Base-by-base conservation (phyloP, 2,329 filamentous ascomycete genomes). In the Pezicula carpinea region DNA sequence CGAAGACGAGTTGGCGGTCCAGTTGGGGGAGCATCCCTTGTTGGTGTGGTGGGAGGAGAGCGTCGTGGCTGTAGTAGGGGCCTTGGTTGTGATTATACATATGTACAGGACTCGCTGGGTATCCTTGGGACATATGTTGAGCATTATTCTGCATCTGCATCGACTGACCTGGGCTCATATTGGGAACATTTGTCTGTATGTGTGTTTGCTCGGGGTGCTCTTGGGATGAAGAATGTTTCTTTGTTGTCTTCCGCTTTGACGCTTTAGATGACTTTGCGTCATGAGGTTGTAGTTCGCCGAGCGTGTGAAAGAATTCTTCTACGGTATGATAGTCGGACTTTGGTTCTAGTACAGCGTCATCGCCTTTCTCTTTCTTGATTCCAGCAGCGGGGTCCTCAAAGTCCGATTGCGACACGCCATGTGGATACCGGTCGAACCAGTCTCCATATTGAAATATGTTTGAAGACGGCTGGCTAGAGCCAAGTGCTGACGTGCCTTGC, bases 381-480 rank as follows among this genome's bases (percentile, higher is more conserved):
- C 78, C 74, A 4, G 75, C 69, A 22, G 79, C 81, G 1, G 87
- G 85, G 55, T 93, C 89, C 59, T 89, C 83, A 66, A 89, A 93
- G 60, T 96, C 89, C 1, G 83, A 77, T 50, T 88, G 82, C 3
- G 88, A 89, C 14, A 97, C 88, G 2, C 93, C 93, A 58, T 95
- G 87, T 0, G 93, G 93, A 63, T 96, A 97, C 54, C 87, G 81
- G 62, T 93, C 87, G 60, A 97, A 97, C 93, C 93, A 97, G 67
- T 97, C 93, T 43, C 91, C 90, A 59, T 97, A 97, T 60, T 97
- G 92, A 65, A 96, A 91, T 58, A 96, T 87, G 7, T 78, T 76
- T 5, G 79, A 76, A 5, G 77, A 68, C 7, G 70, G 66, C 13
- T 74, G 69, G 36, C 70, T 69, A 45, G 76, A 69, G 47, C 65